Evolutionary conservation across 2,329 filamentous ascomycete genomes (phyloP).

Genomic region (Nemania diffusa): DNA sequence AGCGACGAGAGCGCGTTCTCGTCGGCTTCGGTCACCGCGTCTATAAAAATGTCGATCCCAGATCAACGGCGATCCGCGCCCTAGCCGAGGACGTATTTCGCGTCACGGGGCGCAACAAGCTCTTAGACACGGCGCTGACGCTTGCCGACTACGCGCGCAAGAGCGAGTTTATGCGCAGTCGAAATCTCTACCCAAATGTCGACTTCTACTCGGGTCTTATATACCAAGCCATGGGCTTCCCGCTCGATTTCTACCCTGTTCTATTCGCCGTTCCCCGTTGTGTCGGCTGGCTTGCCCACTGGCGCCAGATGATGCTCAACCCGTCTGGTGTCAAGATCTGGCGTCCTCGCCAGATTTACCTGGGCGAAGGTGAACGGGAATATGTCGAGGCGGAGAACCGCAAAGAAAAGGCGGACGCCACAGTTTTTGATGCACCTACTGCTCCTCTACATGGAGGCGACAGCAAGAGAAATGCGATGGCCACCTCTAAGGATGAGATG

Average conservation of each 20-base stretch:
- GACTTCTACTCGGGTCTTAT: conserved; percentile 64
- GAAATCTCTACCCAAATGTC: conserved; percentile 62
- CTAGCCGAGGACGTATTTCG: conserved; percentile 62
- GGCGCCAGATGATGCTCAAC: conserved; percentile 62
- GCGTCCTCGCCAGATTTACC: conserved; percentile 60
- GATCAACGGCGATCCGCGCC: conserved; percentile 60
- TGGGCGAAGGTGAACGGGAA: conserved; percentile 57
- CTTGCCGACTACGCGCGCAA: conserved; percentile 58
- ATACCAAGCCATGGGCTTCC: conserved; percentile 65
- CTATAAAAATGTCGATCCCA: conserved; percentile 65
- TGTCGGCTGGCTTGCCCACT: conserved; percentile 63
- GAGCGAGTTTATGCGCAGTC: conserved; percentile 60
- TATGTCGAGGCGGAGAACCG: conserved; percentile 55
- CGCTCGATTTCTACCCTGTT: conserved; percentile 63
- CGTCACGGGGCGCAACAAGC: conserved; percentile 61
- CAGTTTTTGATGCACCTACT: conserved; percentile 52
- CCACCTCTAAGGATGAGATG: conserved; percentile 53
- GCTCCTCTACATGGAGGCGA: conserved; percentile 55
- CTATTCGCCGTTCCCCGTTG: conserved; percentile 62
- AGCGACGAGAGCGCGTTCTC: conserved; percentile 61
- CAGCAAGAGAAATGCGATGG: conserved; percentile 55
- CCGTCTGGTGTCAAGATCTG: conserved; percentile 61
- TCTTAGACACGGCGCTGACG: conserved; percentile 60
- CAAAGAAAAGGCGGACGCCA: conserved; percentile 46
- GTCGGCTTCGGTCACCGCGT: conserved; percentile 67